Evolutionary conservation across 805 yeast genomes (phyloP).

Genomic region (Kuraishia cidri): DNA sequence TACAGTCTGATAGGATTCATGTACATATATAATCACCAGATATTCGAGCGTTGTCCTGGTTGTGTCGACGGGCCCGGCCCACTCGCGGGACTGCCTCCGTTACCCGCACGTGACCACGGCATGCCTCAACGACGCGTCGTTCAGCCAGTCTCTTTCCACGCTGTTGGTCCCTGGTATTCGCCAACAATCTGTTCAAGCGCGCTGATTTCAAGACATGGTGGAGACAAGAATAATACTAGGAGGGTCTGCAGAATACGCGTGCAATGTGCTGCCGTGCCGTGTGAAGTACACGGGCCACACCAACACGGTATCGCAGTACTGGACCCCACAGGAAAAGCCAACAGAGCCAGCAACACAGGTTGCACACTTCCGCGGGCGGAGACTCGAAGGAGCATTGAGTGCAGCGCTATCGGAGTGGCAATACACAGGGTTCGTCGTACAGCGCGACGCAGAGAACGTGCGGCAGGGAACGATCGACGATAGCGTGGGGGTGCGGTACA

Average conservation of each 20-base stretch:
- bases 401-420: slow-evolving; percentile 3
- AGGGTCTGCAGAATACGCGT: no score
- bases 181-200: no score
- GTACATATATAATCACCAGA: slow-evolving; percentile 1
- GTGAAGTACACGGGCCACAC: slow-evolving; percentile 12
- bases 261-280: slow-evolving; percentile 16
- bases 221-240: no score
- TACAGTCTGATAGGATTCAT: slow-evolving; percentile 9
- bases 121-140: no score
- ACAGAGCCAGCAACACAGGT: slow-evolving; percentile 3
- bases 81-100: slow-evolving; percentile 13
- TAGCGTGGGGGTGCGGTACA: slow-evolving; percentile 6
- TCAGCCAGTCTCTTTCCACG: no score
- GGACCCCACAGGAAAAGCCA: slow-evolving; percentile 7
- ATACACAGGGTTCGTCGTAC: slow-evolving; percentile 5
- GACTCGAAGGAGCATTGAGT: slow-evolving; percentile 9
- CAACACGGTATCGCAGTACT: slow-evolving; percentile 7
- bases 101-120: slow-evolving; percentile 9
- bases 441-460: slow-evolving; percentile 4
- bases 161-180: no score
- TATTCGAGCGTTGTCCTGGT: background rate
- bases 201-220: no score
- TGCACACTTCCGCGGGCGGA: slow-evolving; percentile 12
- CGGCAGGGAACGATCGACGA: slow-evolving; percentile 3
- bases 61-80: slow-evolving; percentile 7